Evolutionary conservation across 2,329 filamentous ascomycete genomes (phyloP), one percentile per base, ranked within the genome.

Genomic region (Verticillium zaregamsianum): DNA sequence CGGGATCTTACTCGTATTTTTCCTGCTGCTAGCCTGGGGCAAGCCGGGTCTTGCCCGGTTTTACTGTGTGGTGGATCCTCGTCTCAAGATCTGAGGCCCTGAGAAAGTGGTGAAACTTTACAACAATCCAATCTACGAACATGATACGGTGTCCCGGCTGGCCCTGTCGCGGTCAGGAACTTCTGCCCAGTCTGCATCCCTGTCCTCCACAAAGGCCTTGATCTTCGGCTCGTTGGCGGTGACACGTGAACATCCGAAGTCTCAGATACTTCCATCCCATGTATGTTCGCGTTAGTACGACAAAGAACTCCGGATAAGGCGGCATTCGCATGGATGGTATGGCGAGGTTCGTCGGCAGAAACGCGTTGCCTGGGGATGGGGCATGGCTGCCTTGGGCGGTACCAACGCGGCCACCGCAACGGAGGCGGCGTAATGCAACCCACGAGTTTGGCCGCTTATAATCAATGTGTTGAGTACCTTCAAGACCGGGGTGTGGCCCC

Each of bases 21-120:
- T 74, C 0, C 73, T 71, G 0, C 66, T 74, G 63, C 66, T 71
- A 1, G 67, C 73, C 49, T 74, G 68, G 67, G 73, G 73, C 6
- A 75, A 75, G 64, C 25, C 66, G 37, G 45, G 66, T 71, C 3
- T 68, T 71, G 0, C 58, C 55, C 12, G 61, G 59, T 23, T 59
- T 64, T 7, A 59, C 61, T 5, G 57, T 56, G 1, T 54, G 63
- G 54, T 64, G 5, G 25, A 61, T 28, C 57, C 37, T 45, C 61
- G 61, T 17, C 57, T 64, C 35, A 61, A 63, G 57, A 57, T 25
- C 61, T 52, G 57, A 55, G n/a, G 61, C 52, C 28, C 52, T 35
- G 52, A 49, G 58, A 17, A 52, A 58, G 15, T 61, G 59, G 52
- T 54, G 2, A 25, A 23, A 28, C 5, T 14, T 15, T 0, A 31